These are phyloP conservation scores for Diaporthe vexans DNA, from an alignment of 2,329 filamentous ascomycete genomes.

Conservation along the genomic window DNA sequence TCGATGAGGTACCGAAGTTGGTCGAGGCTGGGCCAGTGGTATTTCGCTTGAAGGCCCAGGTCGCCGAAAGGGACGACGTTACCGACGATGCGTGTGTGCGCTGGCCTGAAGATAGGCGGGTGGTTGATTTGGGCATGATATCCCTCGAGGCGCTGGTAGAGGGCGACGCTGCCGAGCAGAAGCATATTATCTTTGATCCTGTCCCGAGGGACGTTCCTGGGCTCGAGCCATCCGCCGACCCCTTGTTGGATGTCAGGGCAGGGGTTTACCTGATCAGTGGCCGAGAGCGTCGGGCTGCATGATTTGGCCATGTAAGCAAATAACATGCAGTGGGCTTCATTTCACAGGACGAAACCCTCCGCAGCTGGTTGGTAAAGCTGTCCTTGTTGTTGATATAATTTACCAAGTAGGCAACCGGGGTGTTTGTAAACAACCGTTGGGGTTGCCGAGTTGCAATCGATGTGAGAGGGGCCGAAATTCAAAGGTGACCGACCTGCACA, in stretches of 20 bases:
- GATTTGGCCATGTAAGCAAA: neutral
- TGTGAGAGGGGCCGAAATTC: neutral
- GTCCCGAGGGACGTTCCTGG: constrained; percentile 65
- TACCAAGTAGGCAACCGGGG: neutral
- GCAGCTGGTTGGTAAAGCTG: neutral
- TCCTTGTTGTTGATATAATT: neutral
- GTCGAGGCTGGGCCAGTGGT: constrained; percentile 53
- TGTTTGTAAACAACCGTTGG: neutral
- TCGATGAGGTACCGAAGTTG: constrained; percentile 59
- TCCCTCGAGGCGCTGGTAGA: constrained; percentile 57
- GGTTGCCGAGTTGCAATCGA: neutral
- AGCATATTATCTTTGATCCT: constrained; percentile 70
- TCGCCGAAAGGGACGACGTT: constrained; percentile 51
- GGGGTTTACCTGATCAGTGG: constrained; percentile 69
- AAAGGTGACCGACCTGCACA: neutral
- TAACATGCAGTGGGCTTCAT: neutral
- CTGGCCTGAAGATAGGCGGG: constrained; percentile 65
- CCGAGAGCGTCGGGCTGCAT: constrained; percentile 63
- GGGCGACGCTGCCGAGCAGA: constrained; percentile 60
- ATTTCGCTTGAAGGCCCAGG: constrained; percentile 64
- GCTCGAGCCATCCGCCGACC: constrained; percentile 66
- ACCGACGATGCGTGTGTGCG: constrained; percentile 49
- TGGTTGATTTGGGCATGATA: constrained; percentile 65
- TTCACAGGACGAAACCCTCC: neutral
- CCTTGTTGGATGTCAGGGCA: constrained; percentile 68